These are phyloP conservation scores for Syzygium aromaticum DNA, from an alignment of 345 rosid genomes.

Conservation along the genomic window DNA sequence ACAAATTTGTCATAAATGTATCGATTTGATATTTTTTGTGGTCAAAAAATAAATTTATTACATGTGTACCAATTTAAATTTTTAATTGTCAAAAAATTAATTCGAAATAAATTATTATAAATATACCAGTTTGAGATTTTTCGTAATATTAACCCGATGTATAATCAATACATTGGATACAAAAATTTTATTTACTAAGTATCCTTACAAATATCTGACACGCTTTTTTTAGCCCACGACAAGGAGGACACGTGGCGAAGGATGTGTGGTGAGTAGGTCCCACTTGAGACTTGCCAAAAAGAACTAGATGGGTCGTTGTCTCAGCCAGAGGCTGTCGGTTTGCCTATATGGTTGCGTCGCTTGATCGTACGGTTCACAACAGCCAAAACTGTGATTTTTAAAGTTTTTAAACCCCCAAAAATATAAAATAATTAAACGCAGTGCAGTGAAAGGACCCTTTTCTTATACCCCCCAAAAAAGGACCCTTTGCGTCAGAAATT, in stretches of 20 bases:
- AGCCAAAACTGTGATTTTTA: not conserved
- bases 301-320: conserved; percentile 33
- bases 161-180: not conserved
- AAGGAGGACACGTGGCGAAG: conserved; percentile 17
- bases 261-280: conserved; percentile 16
- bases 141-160: no score
- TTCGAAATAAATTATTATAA: no score
- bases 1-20: no score
- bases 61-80: no score
- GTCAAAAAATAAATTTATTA: no score
- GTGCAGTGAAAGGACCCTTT: not conserved
- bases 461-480: not conserved
- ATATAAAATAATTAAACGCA: not conserved
- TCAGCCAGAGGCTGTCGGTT: conserved; percentile 25
- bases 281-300: conserved; percentile 31
- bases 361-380: conserved; percentile 17
- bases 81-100: no score
- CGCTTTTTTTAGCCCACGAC: not conserved
- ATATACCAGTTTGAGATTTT: no score
- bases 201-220: not conserved
- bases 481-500: no score
- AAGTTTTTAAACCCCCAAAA: not conserved
- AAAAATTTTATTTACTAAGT: not conserved
- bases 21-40: no score
- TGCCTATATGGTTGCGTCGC: not conserved